Conservation (phyloP, 495 filamentous ascomycete genomes). For the Annulohypoxylon nitens region DNA sequence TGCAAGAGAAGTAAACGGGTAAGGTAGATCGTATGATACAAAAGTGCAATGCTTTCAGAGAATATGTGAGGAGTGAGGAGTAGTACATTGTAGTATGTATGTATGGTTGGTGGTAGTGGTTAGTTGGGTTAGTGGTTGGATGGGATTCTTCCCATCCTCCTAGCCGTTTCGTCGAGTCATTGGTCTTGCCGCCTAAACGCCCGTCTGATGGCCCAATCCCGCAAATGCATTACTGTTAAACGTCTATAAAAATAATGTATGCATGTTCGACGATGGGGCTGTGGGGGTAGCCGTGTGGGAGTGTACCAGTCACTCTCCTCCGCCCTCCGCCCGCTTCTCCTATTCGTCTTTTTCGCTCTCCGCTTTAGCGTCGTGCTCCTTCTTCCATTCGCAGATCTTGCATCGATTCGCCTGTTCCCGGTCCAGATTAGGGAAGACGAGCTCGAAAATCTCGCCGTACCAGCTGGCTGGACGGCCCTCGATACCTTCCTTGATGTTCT, state of each 20-base stretch:
- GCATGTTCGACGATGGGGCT: conserved; percentile 45
- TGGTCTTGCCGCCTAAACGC: conserved; percentile 49
- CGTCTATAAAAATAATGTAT: conserved; percentile 41
- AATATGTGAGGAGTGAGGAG: conserved; percentile 45
- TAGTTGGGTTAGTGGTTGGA: neutral
- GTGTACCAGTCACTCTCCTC: conserved; percentile 33
- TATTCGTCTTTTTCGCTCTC: conserved; percentile 57
- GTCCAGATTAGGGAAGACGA: conserved; percentile 90
- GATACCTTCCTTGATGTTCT: conserved; percentile 98
- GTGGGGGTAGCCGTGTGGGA: conserved; percentile 27
- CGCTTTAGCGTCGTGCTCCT: conserved; percentile 62
- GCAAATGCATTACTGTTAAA: conserved; percentile 47
- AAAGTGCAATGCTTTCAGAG: conserved; percentile 31
- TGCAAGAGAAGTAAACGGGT: conserved; percentile 13
- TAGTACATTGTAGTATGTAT: conserved; percentile 27
- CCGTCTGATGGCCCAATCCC: conserved; percentile 47
- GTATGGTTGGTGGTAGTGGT: conserved; percentile 21
- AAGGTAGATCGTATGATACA: conserved; percentile 45
- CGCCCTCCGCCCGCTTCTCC: conserved; percentile 33
- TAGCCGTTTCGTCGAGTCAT: conserved; percentile 46
- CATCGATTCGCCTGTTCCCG: conserved; percentile 76
- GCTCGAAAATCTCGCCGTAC: conserved; percentile 93
- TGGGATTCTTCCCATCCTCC: conserved; percentile 25
- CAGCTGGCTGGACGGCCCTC: conserved; percentile 90
- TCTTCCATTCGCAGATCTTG: conserved; percentile 71